A percentile compares a stretch with the other conserved stretches of the same genome.
phyloP scores from a whole-genome alignment of 495 filamentous ascomycete species.

The Mycothermus thermophilus region DNA sequence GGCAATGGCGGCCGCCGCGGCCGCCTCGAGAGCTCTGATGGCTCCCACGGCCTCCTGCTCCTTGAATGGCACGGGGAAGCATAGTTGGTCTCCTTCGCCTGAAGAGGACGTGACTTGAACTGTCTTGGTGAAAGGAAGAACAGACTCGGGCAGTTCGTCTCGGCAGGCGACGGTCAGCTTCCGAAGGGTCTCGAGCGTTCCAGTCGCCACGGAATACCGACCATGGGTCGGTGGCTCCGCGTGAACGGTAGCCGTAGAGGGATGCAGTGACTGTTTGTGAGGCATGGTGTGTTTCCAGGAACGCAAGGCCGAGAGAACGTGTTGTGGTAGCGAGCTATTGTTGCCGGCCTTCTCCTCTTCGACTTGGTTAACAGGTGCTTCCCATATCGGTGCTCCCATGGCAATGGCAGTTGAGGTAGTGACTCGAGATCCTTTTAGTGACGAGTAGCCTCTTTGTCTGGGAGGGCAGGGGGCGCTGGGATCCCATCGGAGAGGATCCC shows the following conservation, averaged over 20 bases:
- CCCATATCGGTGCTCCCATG: no score
- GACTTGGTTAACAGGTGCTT: no score
- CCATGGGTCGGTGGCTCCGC: background rate
- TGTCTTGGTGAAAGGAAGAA: constrained; percentile 13
- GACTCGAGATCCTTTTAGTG: no score
- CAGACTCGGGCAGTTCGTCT: constrained; percentile 18
- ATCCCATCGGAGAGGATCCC: no score
- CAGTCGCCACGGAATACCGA: constrained; percentile 16
- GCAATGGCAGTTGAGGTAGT: no score
- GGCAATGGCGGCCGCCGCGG: constrained; percentile 49
- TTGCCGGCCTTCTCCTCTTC: no score
- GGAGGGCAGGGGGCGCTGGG: no score
- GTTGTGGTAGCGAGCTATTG: no score
- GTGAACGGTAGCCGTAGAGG: no score
- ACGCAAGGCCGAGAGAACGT: constrained; percentile 5
- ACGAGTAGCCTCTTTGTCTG: no score
- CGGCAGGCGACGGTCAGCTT: constrained; percentile 12
- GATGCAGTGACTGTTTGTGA: background rate
- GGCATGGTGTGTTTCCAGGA: constrained; percentile 1
- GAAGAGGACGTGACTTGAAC: constrained; percentile 21
- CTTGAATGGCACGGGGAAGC: constrained; percentile 53
- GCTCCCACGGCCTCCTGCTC: constrained; percentile 55
- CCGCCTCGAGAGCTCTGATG: constrained; percentile 57
- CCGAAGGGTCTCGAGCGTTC: constrained; percentile 16
- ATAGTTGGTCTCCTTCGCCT: constrained; percentile 17